These are phyloP conservation scores for Trametopsis cervina DNA, from an alignment of 768 basidiomycete genomes.

Conservation along the genomic window DNA sequence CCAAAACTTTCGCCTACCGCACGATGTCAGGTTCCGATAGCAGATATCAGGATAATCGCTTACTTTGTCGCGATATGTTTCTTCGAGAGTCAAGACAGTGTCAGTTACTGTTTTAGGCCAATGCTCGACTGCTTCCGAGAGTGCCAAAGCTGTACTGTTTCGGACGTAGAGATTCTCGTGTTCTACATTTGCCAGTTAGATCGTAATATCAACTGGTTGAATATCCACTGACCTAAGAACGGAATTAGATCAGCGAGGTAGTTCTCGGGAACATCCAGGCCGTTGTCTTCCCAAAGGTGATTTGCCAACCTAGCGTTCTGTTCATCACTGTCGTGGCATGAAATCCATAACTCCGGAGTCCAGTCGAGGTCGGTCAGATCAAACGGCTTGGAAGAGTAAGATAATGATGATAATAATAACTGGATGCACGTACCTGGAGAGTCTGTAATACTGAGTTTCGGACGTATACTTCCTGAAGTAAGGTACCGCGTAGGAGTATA, in stretches of 20 bases:
- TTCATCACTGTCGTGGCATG: conserved; percentile 83
- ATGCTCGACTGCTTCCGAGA: conserved; percentile 70
- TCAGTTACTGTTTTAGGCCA: conserved; percentile 51
- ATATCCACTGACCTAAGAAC: conserved; percentile 54
- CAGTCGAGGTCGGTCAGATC: conserved; percentile 94
- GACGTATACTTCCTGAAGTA: conserved; percentile 83
- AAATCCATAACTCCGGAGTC: conserved; percentile 84
- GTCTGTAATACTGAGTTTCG: conserved; percentile 87
- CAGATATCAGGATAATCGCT: too few species aligned
- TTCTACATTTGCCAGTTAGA: conserved; percentile 33
- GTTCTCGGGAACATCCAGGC: conserved; percentile 73
- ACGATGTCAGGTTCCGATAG: too few species aligned
- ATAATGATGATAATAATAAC: not conserved
- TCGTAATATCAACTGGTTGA: not conserved
- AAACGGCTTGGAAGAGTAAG: conserved; percentile 54
- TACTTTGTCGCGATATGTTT: conserved; percentile 81
- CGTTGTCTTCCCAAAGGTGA: conserved; percentile 93
- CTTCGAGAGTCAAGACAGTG: conserved; percentile 50
- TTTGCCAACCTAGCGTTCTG: conserved; percentile 80
- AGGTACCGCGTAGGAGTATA: conserved; percentile 63
- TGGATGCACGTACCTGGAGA: conserved; percentile 54
- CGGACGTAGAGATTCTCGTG: conserved; percentile 82
- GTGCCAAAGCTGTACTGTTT: conserved; percentile 56
- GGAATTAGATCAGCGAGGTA: conserved; percentile 51
- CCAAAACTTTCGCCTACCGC: conserved; percentile 69